These are phyloP conservation scores for Ophiostoma himal-ulmi DNA, from an alignment of 2,329 filamentous ascomycete genomes.

Conservation along the genomic window DNA sequence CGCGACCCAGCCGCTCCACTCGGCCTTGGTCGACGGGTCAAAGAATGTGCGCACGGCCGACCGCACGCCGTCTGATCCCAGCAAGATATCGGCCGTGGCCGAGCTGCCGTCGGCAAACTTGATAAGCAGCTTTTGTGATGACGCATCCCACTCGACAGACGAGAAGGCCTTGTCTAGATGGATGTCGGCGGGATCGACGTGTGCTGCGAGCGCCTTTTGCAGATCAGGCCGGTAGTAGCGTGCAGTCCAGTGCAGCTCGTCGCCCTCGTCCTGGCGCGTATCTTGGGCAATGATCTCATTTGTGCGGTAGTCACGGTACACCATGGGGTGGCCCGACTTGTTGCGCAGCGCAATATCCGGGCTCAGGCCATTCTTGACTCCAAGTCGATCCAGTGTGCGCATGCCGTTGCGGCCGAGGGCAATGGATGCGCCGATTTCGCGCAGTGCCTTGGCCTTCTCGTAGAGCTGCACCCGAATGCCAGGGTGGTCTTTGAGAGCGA, in stretches of 20 bases:
- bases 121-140: slow-evolving; percentile 33
- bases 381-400: slow-evolving; percentile 45
- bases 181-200: slow-evolving; percentile 39
- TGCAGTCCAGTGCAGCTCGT: slow-evolving; percentile 38
- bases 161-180: slow-evolving; percentile 41
- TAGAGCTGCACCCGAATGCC: slow-evolving; percentile 38
- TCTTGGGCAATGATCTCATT: slow-evolving; percentile 43
- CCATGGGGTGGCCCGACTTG: slow-evolving; percentile 40
- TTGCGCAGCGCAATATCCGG: slow-evolving; percentile 34
- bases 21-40: slow-evolving; percentile 36
- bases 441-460: slow-evolving; percentile 43
- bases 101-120: slow-evolving; percentile 44
- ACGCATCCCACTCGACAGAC: slow-evolving; percentile 33
- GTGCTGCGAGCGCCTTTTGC: slow-evolving; percentile 42
- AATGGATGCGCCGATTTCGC: slow-evolving; percentile 44
- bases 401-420: slow-evolving; percentile 50
- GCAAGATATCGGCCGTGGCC: slow-evolving; percentile 41
- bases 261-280: slow-evolving; percentile 36
- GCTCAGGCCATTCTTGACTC: slow-evolving; percentile 37
- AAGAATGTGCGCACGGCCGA: slow-evolving; percentile 43
- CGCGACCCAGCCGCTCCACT: slow-evolving; percentile 41
- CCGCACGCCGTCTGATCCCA: slow-evolving; percentile 50
- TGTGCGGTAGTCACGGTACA: slow-evolving; percentile 41
- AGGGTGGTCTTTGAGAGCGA: slow-evolving; percentile 27
- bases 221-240: slow-evolving; percentile 46